Evolutionary conservation across 1,139 yeast genomes (phyloP).

Genomic region (Protomyces lactucae-debilis): DNA sequence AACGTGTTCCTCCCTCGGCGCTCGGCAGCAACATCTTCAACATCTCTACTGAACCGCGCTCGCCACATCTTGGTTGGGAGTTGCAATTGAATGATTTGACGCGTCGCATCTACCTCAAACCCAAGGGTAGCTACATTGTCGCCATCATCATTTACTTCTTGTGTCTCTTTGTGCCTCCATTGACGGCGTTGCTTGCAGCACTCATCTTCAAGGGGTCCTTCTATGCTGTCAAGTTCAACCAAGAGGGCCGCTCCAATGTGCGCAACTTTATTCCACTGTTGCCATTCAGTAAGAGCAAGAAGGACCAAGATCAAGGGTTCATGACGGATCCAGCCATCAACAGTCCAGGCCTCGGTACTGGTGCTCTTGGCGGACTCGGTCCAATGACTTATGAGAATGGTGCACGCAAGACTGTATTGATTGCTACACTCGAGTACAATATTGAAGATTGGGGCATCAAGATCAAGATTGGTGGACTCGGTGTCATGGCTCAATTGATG

Average conservation of each 20-base stretch:
- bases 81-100: conserved; percentile 21
- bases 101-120: conserved; percentile 8
- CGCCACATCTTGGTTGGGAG: conserved; percentile 21
- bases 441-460: conserved; percentile 29
- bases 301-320: conserved; percentile 5
- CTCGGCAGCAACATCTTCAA: conserved; percentile 25
- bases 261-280: conserved; percentile 19
- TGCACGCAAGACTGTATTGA: conserved; percentile 26
- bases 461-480: conserved; percentile 30
- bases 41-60: conserved; percentile 25
- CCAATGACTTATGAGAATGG: not conserved
- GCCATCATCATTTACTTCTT: conserved; percentile 26
- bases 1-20: conserved; percentile 25
- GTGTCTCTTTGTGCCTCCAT: conserved; percentile 24
- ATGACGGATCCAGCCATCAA: conserved; percentile 20
- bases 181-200: conserved; percentile 23
- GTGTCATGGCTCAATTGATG: conserved; percentile 31
- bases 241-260: conserved; percentile 24
- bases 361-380: conserved; percentile 2
- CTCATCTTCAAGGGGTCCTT: conserved; percentile 27
- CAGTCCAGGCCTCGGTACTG: conserved; percentile 11
- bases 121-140: conserved; percentile 20
- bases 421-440: conserved; percentile 30
- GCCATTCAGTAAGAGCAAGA: conserved; percentile 15
- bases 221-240: conserved; percentile 29